Evolutionary conservation across 768 basidiomycete genomes (phyloP).

Genomic region (Boletus tomentosulus): DNA sequence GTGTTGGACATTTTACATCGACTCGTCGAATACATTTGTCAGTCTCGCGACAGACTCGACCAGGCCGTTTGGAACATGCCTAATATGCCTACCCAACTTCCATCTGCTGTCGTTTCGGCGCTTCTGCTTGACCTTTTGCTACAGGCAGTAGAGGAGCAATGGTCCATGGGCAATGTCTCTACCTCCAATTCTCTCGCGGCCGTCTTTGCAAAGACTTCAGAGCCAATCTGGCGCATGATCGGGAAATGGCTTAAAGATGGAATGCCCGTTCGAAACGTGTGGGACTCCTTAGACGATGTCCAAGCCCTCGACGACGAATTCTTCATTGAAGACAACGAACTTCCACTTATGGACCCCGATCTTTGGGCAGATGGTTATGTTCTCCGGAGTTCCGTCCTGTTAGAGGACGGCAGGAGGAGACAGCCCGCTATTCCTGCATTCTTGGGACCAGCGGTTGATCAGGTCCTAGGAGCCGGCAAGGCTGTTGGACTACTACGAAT

Average conservation of each 20-base stretch:
- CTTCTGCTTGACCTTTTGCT: conserved; percentile 63
- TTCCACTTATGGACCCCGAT: conserved; percentile 63
- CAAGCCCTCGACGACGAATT: conserved; percentile 63
- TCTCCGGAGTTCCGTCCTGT: conserved; percentile 40
- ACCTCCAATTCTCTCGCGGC: conserved; percentile 55
- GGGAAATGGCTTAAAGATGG: conserved; percentile 71
- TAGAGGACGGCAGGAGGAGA: conserved; percentile 24
- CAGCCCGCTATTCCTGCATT: conserved; percentile 50
- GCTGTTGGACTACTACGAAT: conserved; percentile 69
- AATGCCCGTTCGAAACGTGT: conserved; percentile 49
- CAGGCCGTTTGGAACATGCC: conserved; percentile 39
- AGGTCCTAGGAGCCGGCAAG: conserved; percentile 67
- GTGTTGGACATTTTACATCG: conserved; percentile 47
- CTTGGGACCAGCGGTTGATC: conserved; percentile 54
- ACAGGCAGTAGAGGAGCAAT: conserved; percentile 50
- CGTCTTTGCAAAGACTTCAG: conserved; percentile 58
- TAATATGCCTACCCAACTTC: conserved; percentile 35
- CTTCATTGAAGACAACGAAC: conserved; percentile 71
- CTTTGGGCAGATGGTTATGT: conserved; percentile 77
- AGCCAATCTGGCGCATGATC: conserved; percentile 73
- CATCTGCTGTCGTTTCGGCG: conserved; percentile 53
- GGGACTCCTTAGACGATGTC: conserved; percentile 17
- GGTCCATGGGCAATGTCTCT: conserved; percentile 52
- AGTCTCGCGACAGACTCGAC: conserved; percentile 24
- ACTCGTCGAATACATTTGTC: conserved; percentile 29